Evolutionary conservation across 768 basidiomycete genomes (phyloP).

Genomic region (Hydnomerulius pinastri): DNA sequence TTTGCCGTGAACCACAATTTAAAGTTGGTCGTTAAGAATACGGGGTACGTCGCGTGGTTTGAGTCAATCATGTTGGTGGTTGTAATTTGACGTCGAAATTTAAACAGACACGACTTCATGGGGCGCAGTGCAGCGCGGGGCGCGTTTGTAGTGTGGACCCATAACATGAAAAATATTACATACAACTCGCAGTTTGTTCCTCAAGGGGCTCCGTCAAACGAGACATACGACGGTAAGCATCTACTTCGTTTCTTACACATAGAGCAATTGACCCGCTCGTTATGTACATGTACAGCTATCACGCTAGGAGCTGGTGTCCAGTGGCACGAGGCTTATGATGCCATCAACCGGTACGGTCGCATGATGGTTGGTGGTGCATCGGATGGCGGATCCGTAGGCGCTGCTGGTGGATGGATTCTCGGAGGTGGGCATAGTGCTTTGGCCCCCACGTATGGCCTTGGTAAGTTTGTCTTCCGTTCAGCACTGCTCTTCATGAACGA

Average conservation of each 20-base stretch:
- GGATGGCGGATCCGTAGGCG: conserved; percentile 43
- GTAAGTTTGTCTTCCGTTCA: conserved; percentile 17
- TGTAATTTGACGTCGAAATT: background rate
- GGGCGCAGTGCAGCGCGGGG: conserved; percentile 42
- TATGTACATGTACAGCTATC: conserved; percentile 29
- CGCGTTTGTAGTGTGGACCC: conserved; percentile 43
- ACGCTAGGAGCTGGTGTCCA: conserved; percentile 45
- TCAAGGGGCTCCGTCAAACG: conserved; percentile 25
- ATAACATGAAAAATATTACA: conserved; percentile 39
- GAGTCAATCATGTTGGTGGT: no score
- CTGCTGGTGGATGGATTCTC: conserved; percentile 49
- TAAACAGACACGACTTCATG: conserved; percentile 36
- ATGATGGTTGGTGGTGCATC: conserved; percentile 45
- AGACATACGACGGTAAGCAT: conserved; percentile 18
- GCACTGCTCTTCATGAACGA: no score
- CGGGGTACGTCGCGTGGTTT: conserved; percentile 12
- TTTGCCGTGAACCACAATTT: conserved; percentile 20
- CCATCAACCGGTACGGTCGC: conserved; percentile 35
- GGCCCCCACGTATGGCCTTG: conserved; percentile 44
- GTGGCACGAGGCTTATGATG: conserved; percentile 45
- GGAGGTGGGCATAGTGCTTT: conserved; percentile 50
- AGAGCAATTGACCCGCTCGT: background rate
- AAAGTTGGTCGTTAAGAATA: conserved; percentile 26
- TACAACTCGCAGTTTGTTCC: conserved; percentile 35
- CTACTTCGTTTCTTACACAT: background rate